These are phyloP conservation scores for Candida coquimbonensis DNA, from an alignment of 805 yeast genomes.

Conservation along the genomic window DNA sequence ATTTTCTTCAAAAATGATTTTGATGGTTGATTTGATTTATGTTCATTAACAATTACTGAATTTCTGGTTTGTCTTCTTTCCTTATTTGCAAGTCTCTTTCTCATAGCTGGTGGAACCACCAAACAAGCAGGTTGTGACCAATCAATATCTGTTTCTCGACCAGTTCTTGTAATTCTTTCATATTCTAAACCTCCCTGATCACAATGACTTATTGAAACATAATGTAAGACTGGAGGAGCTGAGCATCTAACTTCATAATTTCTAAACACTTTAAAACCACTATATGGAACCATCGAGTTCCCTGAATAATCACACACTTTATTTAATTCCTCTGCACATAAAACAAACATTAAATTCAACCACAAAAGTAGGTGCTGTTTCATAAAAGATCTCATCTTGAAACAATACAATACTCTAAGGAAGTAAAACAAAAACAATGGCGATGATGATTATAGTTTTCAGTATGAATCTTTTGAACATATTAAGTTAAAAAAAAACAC, in stretches of 20 bases:
- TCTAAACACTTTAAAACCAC: slow-evolving; percentile 51
- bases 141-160: slow-evolving; percentile 33
- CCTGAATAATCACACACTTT: slow-evolving; percentile 29
- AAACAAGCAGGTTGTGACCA: slow-evolving; percentile 46
- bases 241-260: slow-evolving; percentile 36
- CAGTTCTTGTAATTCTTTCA: slow-evolving; percentile 30
- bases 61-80: neutral
- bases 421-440: slow-evolving; percentile 1
- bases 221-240: slow-evolving; percentile 33
- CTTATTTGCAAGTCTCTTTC: slow-evolving; percentile 1
- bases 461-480: too few relatives aligned
- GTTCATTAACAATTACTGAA: neutral
- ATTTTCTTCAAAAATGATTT: neutral
- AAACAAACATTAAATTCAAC: neutral
- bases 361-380: neutral
- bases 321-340: slow-evolving; percentile 9
- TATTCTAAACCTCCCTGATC: slow-evolving; percentile 40
- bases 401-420: neutral
- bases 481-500: too few relatives aligned
- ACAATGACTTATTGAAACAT: slow-evolving; percentile 45
- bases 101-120: slow-evolving; percentile 24
- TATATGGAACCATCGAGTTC: slow-evolving; percentile 31
- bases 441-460: slow-evolving; percentile 1
- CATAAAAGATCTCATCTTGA: neutral
- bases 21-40: neutral